Percentiles rank a stretch among this genome's conserved stretches.
Evolutionary conservation across 1,139 yeast genomes (phyloP).

Genomic region (Zygosaccharomyces sapae): DNA sequence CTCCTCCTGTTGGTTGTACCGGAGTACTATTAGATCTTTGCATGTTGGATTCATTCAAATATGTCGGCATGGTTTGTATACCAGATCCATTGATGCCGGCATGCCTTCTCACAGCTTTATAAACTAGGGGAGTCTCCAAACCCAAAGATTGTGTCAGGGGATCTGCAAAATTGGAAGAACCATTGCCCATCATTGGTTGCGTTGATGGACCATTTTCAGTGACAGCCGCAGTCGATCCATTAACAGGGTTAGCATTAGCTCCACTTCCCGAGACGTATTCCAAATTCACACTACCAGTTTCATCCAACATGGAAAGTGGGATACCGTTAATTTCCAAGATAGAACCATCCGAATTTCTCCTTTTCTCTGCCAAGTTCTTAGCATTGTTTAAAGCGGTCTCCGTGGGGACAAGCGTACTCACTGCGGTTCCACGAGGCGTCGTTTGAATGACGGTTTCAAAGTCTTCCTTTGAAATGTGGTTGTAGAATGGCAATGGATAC

Average conservation of each 20-base stretch:
- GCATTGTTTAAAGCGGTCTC: constrained; percentile 56
- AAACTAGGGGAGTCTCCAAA: background rate
- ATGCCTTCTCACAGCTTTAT: background rate
- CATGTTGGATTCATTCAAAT: constrained; percentile 9
- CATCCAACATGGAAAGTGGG: constrained; percentile 73
- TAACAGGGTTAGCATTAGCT: constrained; percentile 9
- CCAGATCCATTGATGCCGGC: background rate
- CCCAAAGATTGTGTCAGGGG: constrained; percentile 2
- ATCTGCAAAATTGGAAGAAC: background rate
- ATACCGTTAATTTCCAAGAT: constrained; percentile 60
- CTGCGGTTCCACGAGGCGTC: constrained; percentile 88
- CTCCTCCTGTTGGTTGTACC: background rate
- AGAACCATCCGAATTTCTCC: constrained; percentile 24
- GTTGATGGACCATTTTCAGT: background rate
- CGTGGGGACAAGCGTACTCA: constrained; percentile 85
- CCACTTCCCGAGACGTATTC: constrained; percentile 14
- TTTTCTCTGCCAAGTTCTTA: constrained; percentile 36
- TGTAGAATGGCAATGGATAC: constrained; percentile 84
- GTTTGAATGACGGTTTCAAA: constrained; percentile 81
- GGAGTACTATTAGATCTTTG: constrained; percentile 18
- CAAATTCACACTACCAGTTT: constrained; percentile 60
- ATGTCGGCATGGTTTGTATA: constrained; percentile 3
- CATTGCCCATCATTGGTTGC: background rate
- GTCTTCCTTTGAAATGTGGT: constrained; percentile 88
- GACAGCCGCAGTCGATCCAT: background rate